Conservation (phyloP, 179 eudicot genomes). For the Drosera spatulata region DNA sequence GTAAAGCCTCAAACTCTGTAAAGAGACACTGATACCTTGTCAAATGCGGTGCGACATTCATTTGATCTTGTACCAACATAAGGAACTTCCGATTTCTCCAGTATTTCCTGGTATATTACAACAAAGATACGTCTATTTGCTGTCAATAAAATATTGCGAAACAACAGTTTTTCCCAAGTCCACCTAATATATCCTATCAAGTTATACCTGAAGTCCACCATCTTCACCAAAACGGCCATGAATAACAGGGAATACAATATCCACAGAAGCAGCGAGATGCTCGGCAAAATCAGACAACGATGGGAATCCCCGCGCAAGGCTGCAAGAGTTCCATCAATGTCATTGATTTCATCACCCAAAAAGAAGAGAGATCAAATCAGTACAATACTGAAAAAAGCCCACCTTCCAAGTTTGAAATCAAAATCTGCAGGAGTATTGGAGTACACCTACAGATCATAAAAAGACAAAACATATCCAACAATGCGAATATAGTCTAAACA, state of each 20-base stretch:
- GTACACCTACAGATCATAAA: constrained; percentile 43
- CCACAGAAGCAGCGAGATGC: constrained; percentile 66
- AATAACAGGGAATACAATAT: constrained; percentile 88
- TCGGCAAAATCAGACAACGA: constrained; percentile 59
- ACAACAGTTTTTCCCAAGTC: not conserved
- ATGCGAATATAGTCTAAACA: not conserved
- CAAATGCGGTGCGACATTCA: constrained; percentile 77
- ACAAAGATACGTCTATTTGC: not conserved
- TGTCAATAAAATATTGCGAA: not conserved
- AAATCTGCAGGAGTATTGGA: constrained; percentile 94
- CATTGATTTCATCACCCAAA: not conserved
- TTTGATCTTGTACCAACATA: constrained; percentile 70
- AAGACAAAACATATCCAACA: not conserved
- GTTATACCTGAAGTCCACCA: constrained; percentile 71
- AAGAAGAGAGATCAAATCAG: not conserved
- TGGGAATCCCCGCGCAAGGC: constrained; percentile 76
- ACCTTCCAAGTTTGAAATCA: constrained; percentile 89
- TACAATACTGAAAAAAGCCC: constrained; percentile 5
- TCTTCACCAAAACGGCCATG: constrained; percentile 97
- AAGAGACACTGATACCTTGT: constrained; percentile 37
- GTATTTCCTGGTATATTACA: constrained; percentile 36
- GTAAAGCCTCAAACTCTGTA: not conserved
- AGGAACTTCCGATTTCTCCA: constrained; percentile 63
- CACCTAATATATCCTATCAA: not conserved
- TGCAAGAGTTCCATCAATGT: constrained; percentile 17